These are phyloP conservation scores for Phycomyces blakesleeanus DNA, from an alignment of 192 early-diverging fungal species.

Conservation along the genomic window DNA sequence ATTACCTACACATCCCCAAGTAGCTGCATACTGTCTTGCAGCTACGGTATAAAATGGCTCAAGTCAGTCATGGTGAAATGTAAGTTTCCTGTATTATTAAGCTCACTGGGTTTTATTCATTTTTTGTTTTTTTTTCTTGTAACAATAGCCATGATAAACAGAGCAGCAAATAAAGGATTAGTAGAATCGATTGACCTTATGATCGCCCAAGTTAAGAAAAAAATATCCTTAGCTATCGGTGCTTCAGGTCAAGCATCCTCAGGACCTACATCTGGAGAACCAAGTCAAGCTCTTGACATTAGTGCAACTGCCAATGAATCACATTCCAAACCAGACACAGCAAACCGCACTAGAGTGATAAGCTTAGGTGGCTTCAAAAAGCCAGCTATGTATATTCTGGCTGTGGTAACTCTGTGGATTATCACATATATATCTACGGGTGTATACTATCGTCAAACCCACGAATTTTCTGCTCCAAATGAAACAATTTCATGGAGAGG, in stretches of 20 bases:
- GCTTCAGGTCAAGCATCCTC: neutral
- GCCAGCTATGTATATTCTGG: no score
- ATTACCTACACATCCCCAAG: conserved; percentile 56
- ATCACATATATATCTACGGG: conserved; percentile 17
- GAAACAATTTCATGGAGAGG: conserved; percentile 33
- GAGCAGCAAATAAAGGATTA: conserved; percentile 56
- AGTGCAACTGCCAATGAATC: no score
- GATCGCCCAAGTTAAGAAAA: conserved; percentile 42
- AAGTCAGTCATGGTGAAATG: conserved; percentile 68
- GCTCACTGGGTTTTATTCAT: no score
- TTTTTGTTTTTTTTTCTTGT: conserved; percentile 5
- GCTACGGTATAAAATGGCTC: conserved; percentile 61
- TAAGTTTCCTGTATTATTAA: conserved; percentile 17
- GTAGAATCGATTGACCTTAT: conserved; percentile 45
- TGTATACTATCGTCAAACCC: neutral
- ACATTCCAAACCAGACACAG: no score
- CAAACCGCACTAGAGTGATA: no score
- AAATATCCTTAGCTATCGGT: conserved; percentile 22
- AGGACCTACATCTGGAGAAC: conserved; percentile 5
- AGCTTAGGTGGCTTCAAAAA: no score
- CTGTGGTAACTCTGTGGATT: neutral
- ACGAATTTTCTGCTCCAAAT: conserved; percentile 8
- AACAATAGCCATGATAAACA: conserved; percentile 48
- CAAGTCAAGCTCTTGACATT: neutral
- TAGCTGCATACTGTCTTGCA: conserved; percentile 50